Evolutionary conservation across 805 yeast species (phyloP), one percentile per base, ranked within the genome.

Genomic region (Metschnikowia matae): DNA sequence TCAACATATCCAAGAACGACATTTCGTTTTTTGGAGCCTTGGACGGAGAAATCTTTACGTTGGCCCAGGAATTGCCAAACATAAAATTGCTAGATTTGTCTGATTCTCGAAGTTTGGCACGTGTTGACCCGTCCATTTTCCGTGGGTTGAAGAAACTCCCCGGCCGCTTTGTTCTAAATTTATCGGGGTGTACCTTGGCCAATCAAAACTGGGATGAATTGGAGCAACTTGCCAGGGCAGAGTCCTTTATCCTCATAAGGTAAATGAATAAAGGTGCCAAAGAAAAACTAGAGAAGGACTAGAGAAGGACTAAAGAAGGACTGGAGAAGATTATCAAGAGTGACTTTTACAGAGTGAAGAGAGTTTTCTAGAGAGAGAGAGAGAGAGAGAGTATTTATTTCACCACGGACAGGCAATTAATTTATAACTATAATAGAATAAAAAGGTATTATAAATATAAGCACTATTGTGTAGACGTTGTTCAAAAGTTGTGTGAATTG

Each of bases 1-100:
- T 71, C n/a, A 62, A 54, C 57, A 34, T 70, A 21, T 49, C 59
- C 6, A 45, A 49, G n/a, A 67, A 66, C 52, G 37, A 40, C 21
- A 31, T 65, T 20, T 44, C 36, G 2, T 18, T 50, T 13, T 46
- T 62, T 13, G 60, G 55, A 7, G 48, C 26, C n/a, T 38, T 38
- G n/a, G 41, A 37, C 10, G 41, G 48, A 17, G 35, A 13, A 2
- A 10, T 21, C 17, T 55, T 51, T 21, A 8, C 44, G 4, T 39
- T 57, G 44, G 49, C 39, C 5, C 21, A 18, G 14, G 37, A 26
- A n/a, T 53, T 58, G 15, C 61, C 62, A 10, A 43, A 46, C 38
- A 48, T 58, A 18, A 29, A 29, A 21, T 15, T n/a, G 32, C 49
- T 59, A 3, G 42, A 48, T 13, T 50, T 59, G 21, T 43, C 51